Evolutionary conservation across 768 basidiomycete genomes (phyloP), one percentile per base, ranked within the genome.

Genomic region (Punctularia strigosozonata): DNA sequence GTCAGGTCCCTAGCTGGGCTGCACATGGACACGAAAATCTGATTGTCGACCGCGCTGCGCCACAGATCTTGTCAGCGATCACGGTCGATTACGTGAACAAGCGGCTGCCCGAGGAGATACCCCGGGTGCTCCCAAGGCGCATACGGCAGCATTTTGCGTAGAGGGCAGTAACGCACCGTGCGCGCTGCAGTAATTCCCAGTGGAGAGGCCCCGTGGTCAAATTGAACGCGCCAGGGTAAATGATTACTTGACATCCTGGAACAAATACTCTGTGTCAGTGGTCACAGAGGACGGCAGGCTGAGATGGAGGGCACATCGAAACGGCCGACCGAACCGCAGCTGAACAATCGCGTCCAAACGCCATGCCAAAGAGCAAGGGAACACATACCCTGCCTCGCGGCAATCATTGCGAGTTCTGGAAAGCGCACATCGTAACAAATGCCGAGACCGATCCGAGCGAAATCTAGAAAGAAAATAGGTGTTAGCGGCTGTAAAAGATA

Each of bases 351-450:
- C n/a, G n/a, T n/a, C n/a, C n/a, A n/a, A n/a, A n/a, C n/a, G n/a
- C n/a, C n/a, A n/a, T n/a, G n/a, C n/a, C n/a, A n/a, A 25, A 31
- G 20, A 3, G 31, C 13, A 35, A 6, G 12, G 5, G 31, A 26
- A 19, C 30, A 17, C 66, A 25, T 34, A 78, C 90, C 91, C 71
- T 77, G 64, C 33, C 94, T 77, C 26, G 94, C 90, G 31, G 85
- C 76, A 37, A 87, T 82, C 77, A 85, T 86, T 4, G 91, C 80
- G 51, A 94, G 66, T 59, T 99, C 95, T 0, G 94, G 91, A 68
- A 92, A 92, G 25, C 90, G 76, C 19, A 97, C 71, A 53, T 98
- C 94, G 53, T 97, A 98, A 57, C 94, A 99, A 43, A 99, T 90
- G 0, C 91, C 94, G 18, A 98, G 67, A 6, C 94, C 95, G 45